Base-by-base conservation (phyloP, 2,329 filamentous ascomycete species). In the Penicillium hesseltinei region DNA sequence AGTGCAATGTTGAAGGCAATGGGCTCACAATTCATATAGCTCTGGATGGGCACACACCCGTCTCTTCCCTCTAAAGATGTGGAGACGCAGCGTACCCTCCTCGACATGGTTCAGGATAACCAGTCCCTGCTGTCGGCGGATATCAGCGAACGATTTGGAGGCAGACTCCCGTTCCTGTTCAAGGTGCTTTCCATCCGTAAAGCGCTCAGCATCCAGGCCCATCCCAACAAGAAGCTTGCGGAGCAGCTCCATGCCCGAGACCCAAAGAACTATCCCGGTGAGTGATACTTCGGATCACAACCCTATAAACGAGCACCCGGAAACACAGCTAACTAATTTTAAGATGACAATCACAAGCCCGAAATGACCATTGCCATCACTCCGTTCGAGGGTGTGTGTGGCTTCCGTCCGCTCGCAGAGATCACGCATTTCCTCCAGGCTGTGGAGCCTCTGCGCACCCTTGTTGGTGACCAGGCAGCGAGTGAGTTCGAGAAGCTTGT, bases 291-390 rank as follows among this genome's bases (percentile, higher is more conserved):
- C 2, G 19, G 19, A 25, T 13, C 11, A 33, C 3, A 15, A 0
- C 19, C 19, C 4, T 13, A 27, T 8, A 23, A 1, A 15, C 43
- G 19, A 25, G 15, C 19, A 5, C 48, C 21, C 38, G 29, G 23
- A 19, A 51, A 57, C 2, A 58, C 25, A 0, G 13, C 33, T n/a
- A 29, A 25, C 19, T 13, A n/a, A 39, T n/a, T 42, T 65, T 64
- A 40, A 76, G 92, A 99, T 81, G 93, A 97, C 80, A 99, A 99
- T 79, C 94, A 99, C 82, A 99, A 99, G 79, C 94, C 94, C 35
- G 94, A 99, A 78, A 99, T 99, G 94, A 92, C 94, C 61, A 96
- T 99, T 74, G 94, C 94, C 61, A 88, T 99, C 69, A 97, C 94
- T 1, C 88, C 91, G 0, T 99, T 99, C 65, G 93, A 97, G 73